These are phyloP conservation scores for Narthecium ossifragum DNA, from an alignment of 106 monocot species.

Conservation along the genomic window DNA sequence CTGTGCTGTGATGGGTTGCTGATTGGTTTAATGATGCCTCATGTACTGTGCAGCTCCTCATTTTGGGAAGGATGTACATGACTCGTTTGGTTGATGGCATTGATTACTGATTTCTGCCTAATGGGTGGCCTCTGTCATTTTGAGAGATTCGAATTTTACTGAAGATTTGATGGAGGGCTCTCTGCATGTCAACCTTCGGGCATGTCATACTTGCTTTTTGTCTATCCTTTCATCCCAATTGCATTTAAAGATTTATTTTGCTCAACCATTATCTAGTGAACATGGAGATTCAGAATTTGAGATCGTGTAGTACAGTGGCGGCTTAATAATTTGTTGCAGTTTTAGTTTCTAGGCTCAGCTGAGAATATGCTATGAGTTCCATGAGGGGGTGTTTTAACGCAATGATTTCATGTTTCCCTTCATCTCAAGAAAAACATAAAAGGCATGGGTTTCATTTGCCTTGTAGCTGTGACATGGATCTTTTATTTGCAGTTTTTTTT, in stretches of 20 bases:
- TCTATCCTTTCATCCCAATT: conserved; percentile 5
- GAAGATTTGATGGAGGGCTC: conserved; percentile 15
- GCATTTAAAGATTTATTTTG: neutral
- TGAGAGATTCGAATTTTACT: conserved; percentile 24
- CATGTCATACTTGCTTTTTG: neutral
- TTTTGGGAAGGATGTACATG: conserved; percentile 1
- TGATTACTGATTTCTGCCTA: conserved; percentile 15
- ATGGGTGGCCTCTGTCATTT: conserved; percentile 28
- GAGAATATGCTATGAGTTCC: too few relatives aligned
- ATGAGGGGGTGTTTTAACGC: too few relatives aligned
- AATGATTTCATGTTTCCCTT: too few relatives aligned
- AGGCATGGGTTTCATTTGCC: too few relatives aligned
- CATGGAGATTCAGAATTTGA: too few relatives aligned
- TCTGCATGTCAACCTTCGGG: conserved; percentile 4
- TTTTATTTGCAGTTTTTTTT: too few relatives aligned
- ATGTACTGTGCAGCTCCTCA: conserved; percentile 2
- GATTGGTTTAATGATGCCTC: conserved; percentile 11
- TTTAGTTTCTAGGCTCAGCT: too few relatives aligned
- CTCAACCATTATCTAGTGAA: neutral
- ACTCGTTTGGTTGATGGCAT: conserved; percentile 18
- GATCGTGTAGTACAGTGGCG: too few relatives aligned
- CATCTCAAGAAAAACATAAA: too few relatives aligned
- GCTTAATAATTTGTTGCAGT: too few relatives aligned
- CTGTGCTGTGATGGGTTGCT: conserved; percentile 82
- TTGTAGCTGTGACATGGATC: too few relatives aligned